Conservation (phyloP, 2,329 filamentous ascomycete genomes). For the Stagonosporopsis chrysanthemi region DNA sequence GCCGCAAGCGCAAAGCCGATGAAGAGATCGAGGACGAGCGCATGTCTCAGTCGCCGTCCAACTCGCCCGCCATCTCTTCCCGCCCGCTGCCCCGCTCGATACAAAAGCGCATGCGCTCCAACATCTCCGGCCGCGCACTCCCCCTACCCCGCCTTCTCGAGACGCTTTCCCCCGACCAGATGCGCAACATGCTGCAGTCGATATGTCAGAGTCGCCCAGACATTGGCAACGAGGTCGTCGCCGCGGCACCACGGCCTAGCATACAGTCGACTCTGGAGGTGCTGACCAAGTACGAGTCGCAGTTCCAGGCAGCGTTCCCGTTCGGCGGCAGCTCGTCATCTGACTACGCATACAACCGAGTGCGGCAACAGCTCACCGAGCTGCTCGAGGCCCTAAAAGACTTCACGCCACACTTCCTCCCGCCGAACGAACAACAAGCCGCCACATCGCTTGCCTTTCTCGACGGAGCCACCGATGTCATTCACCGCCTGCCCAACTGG, state of each 20-base stretch:
- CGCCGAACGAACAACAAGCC: conserved; percentile 86
- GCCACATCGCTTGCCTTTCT: conserved; percentile 85
- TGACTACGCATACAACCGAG: conserved; percentile 94
- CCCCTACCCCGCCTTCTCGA: conserved; percentile 83
- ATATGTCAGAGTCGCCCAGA: conserved; percentile 90
- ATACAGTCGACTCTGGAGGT: conserved; percentile 82
- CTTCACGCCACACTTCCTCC: conserved; percentile 94
- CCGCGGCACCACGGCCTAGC: conserved; percentile 85
- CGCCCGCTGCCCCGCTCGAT: conserved; percentile 66
- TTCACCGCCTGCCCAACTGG: conserved; percentile 91
- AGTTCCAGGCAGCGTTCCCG: conserved; percentile 80
- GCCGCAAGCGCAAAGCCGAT: conserved; percentile 88
- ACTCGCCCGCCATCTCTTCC: conserved; percentile 77
- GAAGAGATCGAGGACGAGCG: conserved; percentile 76
- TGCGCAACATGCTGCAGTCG: conserved; percentile 85
- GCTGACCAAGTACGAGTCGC: conserved; percentile 79
- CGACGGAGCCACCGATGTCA: conserved; percentile 86
- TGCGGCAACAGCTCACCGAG: conserved; percentile 79
- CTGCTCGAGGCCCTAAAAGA: conserved; percentile 90
- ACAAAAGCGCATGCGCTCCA: conserved; percentile 71
- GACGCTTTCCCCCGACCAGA: conserved; percentile 84
- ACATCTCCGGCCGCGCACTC: conserved; percentile 72
- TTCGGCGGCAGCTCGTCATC: conserved; percentile 83
- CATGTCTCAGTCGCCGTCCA: conserved; percentile 88
- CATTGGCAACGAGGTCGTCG: conserved; percentile 83